These are phyloP conservation scores for Trichoderma afroharzianum DNA, from an alignment of 2,329 filamentous ascomycete species.

Conservation along the genomic window DNA sequence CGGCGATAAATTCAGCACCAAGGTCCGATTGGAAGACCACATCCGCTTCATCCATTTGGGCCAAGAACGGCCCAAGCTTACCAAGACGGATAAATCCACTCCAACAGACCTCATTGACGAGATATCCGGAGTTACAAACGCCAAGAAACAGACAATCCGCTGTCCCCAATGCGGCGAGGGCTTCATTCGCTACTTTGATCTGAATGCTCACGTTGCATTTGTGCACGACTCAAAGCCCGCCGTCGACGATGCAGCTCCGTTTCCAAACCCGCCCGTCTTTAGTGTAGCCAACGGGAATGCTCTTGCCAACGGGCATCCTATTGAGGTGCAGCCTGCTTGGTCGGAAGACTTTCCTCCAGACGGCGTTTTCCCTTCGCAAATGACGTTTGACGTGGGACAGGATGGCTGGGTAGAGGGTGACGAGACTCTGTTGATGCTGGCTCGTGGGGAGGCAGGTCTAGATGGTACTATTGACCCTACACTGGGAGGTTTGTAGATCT, in stretches of 20 bases:
- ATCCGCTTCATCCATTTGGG: constrained; percentile 77
- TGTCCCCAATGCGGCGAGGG: constrained; percentile 46
- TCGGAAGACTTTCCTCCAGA: constrained; percentile 26
- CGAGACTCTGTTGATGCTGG: constrained; percentile 40
- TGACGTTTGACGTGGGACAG: constrained; percentile 31
- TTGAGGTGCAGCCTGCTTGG: constrained; percentile 23
- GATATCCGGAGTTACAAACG: constrained; percentile 39
- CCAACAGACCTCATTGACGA: constrained; percentile 38
- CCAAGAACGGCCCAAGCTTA: constrained; percentile 41
- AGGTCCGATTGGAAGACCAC: constrained; percentile 77
- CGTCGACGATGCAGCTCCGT: background rate
- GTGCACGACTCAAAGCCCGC: constrained; percentile 23
- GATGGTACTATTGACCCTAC: constrained; percentile 33
- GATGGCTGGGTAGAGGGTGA: constrained; percentile 45
- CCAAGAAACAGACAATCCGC: constrained; percentile 40
- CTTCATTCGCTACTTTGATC: constrained; percentile 50
- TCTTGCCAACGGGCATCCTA: background rate
- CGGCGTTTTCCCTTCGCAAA: constrained; percentile 34
- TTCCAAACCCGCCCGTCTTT: constrained; percentile 21
- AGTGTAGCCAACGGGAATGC: constrained; percentile 19
- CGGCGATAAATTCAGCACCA: constrained; percentile 70
- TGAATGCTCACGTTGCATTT: constrained; percentile 43
- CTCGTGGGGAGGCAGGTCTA: constrained; percentile 26
- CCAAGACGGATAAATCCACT: constrained; percentile 20
- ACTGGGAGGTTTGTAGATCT: constrained; percentile 21